Base-by-base conservation (phyloP, 495 filamentous ascomycete genomes). In the Cairneyella variabilis region DNA sequence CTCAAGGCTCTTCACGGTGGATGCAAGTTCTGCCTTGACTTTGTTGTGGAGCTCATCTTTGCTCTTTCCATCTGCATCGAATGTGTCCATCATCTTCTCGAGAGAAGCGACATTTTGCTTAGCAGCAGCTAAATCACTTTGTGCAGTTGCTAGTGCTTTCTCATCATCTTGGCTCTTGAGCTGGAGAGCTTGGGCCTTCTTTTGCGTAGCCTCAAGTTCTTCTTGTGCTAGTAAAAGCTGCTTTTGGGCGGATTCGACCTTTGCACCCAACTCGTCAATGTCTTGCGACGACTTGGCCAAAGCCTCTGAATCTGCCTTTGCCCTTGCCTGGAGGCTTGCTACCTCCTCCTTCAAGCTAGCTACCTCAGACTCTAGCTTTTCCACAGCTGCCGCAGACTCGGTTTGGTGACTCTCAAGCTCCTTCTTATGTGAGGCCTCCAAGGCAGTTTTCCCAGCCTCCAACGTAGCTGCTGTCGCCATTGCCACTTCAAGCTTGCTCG, bases 341-440 rank as follows among this genome's bases (percentile, higher is more conserved):
- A n/a, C n/a, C n/a, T n/a, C n/a, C n/a, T n/a, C 28, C 55, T 69
- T 61, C 50, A 71, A 61, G 4, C 34, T 37, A 28, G 63, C 69
- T 43, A 80, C 44, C 16, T 73, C 69, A 42, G 66, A 67, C 58
- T 79, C 70, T 21, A 78, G 51, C 5, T 69, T 67, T n/a, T 63
- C 62, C 23, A 71, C 32, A 1, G 57, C 48, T 32, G 50, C 37
- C 9, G 27, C 34, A 26, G 51, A 56, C 20, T 53, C 52, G 0
- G 32, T n/a, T 38, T 54, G 27, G 3, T 58, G 52, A n/a, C n/a
- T 49, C 42, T 63, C 60, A 22, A 56, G 20, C 16, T 28, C 48
- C 30, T 54, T 48, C 47, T 74, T 72, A 43, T 78, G 69, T 26
- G 64, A 64, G 16, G 66, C 54, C 50, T 73, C 71, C 23, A 78